Evolutionary conservation across 2,329 filamentous ascomycete genomes (phyloP).

Genomic region (Pseudopithomyces maydicus): DNA sequence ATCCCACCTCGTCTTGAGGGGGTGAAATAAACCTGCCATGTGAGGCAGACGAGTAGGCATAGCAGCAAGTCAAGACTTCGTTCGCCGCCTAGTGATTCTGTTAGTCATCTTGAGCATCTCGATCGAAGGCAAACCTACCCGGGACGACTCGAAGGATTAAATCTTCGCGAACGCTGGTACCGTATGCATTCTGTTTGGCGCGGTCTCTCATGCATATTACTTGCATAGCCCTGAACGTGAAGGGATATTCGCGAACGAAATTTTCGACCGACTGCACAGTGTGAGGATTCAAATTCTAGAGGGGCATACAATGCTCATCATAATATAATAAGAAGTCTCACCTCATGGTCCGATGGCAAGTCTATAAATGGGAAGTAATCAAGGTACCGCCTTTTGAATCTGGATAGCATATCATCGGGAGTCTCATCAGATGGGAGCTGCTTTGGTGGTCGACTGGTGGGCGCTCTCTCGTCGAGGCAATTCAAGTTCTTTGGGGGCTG

Average conservation of each 20-base stretch:
- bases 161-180: conserved; percentile 9
- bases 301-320: background rate
- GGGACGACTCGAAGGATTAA: conserved; percentile 11
- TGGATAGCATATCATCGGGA: conserved; percentile 11
- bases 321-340: background rate
- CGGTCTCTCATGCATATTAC: conserved; percentile 5
- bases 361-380: conserved; percentile 18
- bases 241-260: conserved; percentile 15
- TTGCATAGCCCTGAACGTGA: conserved; percentile 14
- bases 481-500: background rate
- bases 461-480: background rate
- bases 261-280: conserved; percentile 4
- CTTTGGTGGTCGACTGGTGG: background rate
- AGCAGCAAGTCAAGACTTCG: conserved; percentile 21
- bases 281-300: background rate
- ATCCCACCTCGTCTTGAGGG: conserved; percentile 9
- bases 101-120: background rate
- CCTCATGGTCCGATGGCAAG: conserved; percentile 6
- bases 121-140: conserved; percentile 1
- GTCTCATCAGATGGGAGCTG: background rate
- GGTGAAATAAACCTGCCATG: conserved; percentile 19
- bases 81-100: conserved; percentile 1
- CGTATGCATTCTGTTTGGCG: conserved; percentile 14
- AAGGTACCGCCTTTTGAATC: conserved; percentile 15
- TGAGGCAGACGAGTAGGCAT: conserved; percentile 14